Evolutionary conservation across 2,329 filamentous ascomycete species (phyloP).

Genomic region (Fusarium cicatricum): DNA sequence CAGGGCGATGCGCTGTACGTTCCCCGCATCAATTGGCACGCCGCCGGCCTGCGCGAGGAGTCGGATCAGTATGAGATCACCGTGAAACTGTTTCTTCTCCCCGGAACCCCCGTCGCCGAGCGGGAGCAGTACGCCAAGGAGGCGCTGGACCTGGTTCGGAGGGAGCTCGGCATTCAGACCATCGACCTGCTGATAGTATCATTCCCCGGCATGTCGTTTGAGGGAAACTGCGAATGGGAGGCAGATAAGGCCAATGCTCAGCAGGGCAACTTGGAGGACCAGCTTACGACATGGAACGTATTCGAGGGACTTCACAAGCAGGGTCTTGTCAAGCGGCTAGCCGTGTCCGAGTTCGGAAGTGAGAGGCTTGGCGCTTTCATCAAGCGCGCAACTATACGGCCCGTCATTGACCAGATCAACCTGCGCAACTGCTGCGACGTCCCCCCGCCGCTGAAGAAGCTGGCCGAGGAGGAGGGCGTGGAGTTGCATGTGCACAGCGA

Average conservation of each 20-base stretch:
- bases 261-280: constrained; percentile 73
- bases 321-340: constrained; percentile 78
- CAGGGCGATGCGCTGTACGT: constrained; percentile 73
- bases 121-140: constrained; percentile 77
- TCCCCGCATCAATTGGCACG: constrained; percentile 77
- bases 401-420: constrained; percentile 94
- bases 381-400: constrained; percentile 72
- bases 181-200: constrained; percentile 92
- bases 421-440: constrained; percentile 95
- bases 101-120: constrained; percentile 69
- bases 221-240: constrained; percentile 87
- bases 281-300: constrained; percentile 72
- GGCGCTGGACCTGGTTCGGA: constrained; percentile 80
- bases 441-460: constrained; percentile 82
- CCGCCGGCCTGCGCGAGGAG: constrained; percentile 80
- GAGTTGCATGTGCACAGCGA: constrained; percentile 94
- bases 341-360: constrained; percentile 90
- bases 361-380: constrained; percentile 83
- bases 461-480: constrained; percentile 84
- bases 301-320: constrained; percentile 77
- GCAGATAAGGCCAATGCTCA: constrained; percentile 68
- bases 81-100: constrained; percentile 93
- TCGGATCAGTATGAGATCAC: constrained; percentile 90
- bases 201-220: constrained; percentile 92
- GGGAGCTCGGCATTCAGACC: constrained; percentile 76